Conservation (phyloP, 345 rosid genomes). For the Citrus sinensis region DNA sequence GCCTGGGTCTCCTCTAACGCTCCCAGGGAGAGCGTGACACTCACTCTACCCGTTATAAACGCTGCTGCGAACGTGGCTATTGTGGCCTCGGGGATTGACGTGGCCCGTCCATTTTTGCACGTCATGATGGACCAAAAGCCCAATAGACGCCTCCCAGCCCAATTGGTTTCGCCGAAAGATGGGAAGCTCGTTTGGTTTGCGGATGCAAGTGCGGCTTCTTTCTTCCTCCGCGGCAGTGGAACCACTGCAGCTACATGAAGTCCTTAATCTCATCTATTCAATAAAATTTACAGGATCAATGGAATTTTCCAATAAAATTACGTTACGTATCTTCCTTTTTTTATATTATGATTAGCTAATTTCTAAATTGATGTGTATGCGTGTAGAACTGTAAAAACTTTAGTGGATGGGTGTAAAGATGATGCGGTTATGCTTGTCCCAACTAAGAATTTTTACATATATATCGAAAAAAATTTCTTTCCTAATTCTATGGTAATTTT, state of each 20-base stretch:
- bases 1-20: constrained; percentile 12
- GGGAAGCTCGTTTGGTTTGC: constrained; percentile 41
- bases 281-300: neutral
- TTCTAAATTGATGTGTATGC: neutral
- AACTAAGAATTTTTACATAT: neutral
- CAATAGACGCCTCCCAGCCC: constrained; percentile 10
- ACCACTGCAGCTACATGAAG: neutral
- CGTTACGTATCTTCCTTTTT: neutral
- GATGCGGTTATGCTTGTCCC: neutral
- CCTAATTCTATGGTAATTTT: neutral
- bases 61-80: constrained; percentile 35
- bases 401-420: neutral
- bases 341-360: neutral
- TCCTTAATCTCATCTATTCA: neutral
- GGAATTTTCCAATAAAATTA: neutral
- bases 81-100: constrained; percentile 25
- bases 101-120: constrained; percentile 17
- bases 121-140: constrained; percentile 5
- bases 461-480: no score
- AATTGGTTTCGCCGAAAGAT: constrained; percentile 20
- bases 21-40: constrained; percentile 16
- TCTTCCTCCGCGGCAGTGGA: constrained; percentile 1
- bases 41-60: constrained; percentile 39
- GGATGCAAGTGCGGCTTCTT: constrained; percentile 20
- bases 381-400: no score